Evolutionary conservation across 192 early-diverging fungal species (phyloP).

Genomic region (Pecoramyces ruminantium): DNA sequence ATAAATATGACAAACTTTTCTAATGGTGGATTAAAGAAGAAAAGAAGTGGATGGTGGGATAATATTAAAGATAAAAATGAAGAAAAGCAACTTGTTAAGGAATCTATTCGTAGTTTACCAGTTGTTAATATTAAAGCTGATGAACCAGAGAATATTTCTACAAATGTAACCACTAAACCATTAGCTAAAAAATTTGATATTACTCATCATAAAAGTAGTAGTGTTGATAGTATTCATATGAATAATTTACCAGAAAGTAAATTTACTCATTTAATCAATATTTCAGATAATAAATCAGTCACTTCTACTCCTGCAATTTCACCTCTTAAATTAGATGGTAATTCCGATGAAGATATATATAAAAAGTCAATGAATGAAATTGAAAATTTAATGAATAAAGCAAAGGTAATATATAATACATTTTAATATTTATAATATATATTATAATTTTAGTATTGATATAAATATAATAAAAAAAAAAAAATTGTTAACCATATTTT

Average conservation of each 20-base stretch:
- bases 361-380: neutral
- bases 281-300: neutral
- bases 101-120: neutral
- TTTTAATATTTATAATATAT: too few relatives aligned
- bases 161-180: neutral
- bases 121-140: neutral
- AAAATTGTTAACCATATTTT: too few relatives aligned
- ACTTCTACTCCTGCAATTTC: neutral
- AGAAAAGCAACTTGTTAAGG: neutral
- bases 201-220: neutral
- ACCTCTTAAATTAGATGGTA: neutral
- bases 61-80: neutral
- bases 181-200: neutral
- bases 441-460: too few relatives aligned
- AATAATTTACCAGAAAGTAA: neutral
- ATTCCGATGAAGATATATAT: neutral
- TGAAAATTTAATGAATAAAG: neutral
- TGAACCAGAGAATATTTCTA: neutral
- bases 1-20: neutral
- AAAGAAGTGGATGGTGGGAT: neutral
- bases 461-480: too few relatives aligned
- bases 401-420: neutral
- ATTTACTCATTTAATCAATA: neutral
- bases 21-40: neutral
- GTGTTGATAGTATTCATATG: neutral